phyloP scores from a whole-genome alignment of 371 early-diverging fungal species.

The Racocetra persica region DNA sequence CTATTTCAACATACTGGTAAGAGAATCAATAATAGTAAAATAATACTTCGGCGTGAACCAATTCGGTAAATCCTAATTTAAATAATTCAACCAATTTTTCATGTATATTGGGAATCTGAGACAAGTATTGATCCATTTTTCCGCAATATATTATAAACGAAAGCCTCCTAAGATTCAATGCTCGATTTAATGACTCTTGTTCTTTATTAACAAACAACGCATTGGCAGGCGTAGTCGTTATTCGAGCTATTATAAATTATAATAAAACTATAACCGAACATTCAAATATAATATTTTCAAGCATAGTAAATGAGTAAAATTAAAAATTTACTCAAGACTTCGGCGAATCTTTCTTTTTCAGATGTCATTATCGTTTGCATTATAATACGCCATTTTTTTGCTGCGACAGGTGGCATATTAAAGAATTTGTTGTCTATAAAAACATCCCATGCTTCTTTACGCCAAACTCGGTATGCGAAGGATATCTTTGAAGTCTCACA shows the following conservation, averaged over 20 bases:
- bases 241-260: conserved; percentile 53
- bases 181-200: conserved; percentile 76
- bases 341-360: conserved; percentile 79
- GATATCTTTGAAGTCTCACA: conserved; percentile 70
- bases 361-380: conserved; percentile 68
- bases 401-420: conserved; percentile 59
- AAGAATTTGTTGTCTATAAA: conserved; percentile 81
- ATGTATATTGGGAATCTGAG: conserved; percentile 82
- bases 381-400: conserved; percentile 72
- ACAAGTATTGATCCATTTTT: conserved; percentile 77
- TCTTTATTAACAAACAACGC: conserved; percentile 85
- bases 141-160: conserved; percentile 84
- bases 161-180: conserved; percentile 74
- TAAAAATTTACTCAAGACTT: conserved; percentile 60
- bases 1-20: no score
- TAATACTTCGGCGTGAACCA: conserved; percentile 80
- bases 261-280: not conserved
- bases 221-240: conserved; percentile 74
- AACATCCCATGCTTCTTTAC: conserved; percentile 83
- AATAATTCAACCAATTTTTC: conserved; percentile 90
- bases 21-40: no score
- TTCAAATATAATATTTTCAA: not conserved
- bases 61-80: conserved; percentile 69
- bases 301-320: not conserved
- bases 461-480: conserved; percentile 73